These are phyloP conservation scores for Globisporangium apiculatum DNA, from an alignment of 352 stramenopile genomes.

Conservation along the genomic window DNA sequence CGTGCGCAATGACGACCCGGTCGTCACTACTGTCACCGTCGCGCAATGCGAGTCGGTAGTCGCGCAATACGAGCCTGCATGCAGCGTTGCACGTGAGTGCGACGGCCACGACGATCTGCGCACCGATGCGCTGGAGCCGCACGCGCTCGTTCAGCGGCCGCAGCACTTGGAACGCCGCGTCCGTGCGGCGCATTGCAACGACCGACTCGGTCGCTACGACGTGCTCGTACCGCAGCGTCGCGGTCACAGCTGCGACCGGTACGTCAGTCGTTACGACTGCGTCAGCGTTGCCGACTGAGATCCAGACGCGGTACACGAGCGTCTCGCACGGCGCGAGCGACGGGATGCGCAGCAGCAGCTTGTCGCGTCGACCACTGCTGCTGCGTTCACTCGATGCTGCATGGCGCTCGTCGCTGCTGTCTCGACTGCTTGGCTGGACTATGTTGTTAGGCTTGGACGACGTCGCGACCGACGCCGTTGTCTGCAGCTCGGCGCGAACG, in stretches of 20 bases:
- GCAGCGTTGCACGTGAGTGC: constrained; percentile 33
- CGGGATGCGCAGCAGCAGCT: constrained; percentile 17
- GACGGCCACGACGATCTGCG: constrained; percentile 21
- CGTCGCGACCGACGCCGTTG: too few species aligned
- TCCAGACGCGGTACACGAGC: constrained; percentile 20
- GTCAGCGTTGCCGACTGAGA: constrained; percentile 12
- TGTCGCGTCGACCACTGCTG: constrained; percentile 4
- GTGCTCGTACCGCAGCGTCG: constrained; percentile 22
- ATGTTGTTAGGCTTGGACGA: too few species aligned
- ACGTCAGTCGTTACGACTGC: constrained; percentile 1
- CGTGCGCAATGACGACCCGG: constrained; percentile 13
- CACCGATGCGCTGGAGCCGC: constrained; percentile 29
- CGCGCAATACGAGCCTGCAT: constrained; percentile 18
- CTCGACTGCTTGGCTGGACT: not conserved
- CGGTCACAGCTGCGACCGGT: constrained; percentile 11
- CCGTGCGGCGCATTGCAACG: constrained; percentile 17
- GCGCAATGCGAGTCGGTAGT: constrained; percentile 23
- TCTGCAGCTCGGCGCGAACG: constrained; percentile 5
- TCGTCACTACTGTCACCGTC: not conserved
- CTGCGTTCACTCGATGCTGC: not conserved
- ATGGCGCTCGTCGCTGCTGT: not conserved
- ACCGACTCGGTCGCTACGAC: constrained; percentile 10
- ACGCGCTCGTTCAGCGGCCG: constrained; percentile 25
- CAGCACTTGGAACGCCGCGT: constrained; percentile 26
- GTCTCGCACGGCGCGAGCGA: constrained; percentile 14